Evolutionary conservation across 345 rosid genomes (phyloP).

Genomic region (Viola odorata): DNA sequence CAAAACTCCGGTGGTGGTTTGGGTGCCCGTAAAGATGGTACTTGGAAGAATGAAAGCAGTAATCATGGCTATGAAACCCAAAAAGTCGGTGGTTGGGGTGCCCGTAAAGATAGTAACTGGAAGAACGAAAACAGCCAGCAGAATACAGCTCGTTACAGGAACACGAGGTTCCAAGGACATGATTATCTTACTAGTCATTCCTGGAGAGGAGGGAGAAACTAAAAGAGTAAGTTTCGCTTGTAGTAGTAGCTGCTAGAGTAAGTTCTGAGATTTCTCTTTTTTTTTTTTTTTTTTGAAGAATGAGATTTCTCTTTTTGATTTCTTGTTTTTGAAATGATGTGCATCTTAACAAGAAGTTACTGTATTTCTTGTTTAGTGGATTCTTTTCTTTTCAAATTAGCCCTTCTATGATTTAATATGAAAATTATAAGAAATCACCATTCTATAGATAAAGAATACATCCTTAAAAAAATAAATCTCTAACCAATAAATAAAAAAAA

Average conservation of each 20-base stretch:
- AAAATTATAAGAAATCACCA: no score
- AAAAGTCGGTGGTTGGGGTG: conserved; percentile 29
- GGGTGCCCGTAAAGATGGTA: conserved; percentile 31
- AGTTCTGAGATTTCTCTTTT: background rate
- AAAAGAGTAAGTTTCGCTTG: conserved; percentile 40
- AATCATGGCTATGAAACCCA: conserved; percentile 20
- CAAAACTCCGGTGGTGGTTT: conserved; percentile 27
- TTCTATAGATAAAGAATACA: no score
- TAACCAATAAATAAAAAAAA: no score
- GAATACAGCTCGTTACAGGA: conserved; percentile 25
- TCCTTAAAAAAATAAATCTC: no score
- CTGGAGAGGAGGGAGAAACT: conserved; percentile 25
- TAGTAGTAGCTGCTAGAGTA: conserved; percentile 8
- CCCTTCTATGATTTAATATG: no score
- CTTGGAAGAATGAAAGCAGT: conserved; percentile 10
- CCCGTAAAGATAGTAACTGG: conserved; percentile 30
- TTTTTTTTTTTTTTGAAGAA: no score
- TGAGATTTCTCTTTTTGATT: background rate
- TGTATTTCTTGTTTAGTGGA: no score
- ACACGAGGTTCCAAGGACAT: conserved; percentile 34
- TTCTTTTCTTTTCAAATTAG: no score
- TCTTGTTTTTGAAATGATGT: background rate
- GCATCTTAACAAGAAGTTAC: no score
- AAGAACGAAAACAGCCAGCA: conserved; percentile 45
- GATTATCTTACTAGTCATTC: conserved; percentile 23